A percentile compares a stretch with the other conserved stretches of the same genome.
Evolutionary conservation across 495 filamentous ascomycete species (phyloP).

Genomic region (Annulohypoxylon nitens): DNA sequence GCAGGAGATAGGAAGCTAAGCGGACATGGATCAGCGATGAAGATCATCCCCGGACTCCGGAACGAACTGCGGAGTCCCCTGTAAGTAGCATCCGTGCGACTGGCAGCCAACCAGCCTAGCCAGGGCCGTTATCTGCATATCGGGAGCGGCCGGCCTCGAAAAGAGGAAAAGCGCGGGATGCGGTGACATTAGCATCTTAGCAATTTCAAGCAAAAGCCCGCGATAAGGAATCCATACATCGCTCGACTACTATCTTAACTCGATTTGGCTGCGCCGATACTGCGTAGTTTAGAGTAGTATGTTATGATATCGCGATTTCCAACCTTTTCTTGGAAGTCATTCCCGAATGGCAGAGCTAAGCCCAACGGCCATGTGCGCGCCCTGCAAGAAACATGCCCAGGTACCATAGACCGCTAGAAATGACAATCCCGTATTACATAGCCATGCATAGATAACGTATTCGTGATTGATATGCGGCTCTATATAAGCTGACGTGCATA

Average conservation of each 20-base stretch:
- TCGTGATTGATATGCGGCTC: slow-evolving; percentile 11
- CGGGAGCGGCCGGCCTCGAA: neutral
- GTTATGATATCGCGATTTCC: neutral
- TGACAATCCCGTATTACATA: slow-evolving; percentile 23
- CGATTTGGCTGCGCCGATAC: neutral
- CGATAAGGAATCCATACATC: neutral
- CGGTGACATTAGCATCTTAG: slow-evolving; percentile 6
- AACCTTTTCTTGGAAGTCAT: slow-evolving; percentile 18
- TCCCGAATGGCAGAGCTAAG: slow-evolving; percentile 15
- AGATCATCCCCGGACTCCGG: slow-evolving; percentile 8
- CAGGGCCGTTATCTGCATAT: slow-evolving; percentile 1
- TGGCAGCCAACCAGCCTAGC: neutral
- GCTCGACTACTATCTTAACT: slow-evolving; percentile 7
- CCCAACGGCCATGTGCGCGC: slow-evolving; percentile 1
- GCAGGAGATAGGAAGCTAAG: neutral
- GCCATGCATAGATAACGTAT: slow-evolving; percentile 20
- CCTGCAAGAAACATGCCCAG: neutral
- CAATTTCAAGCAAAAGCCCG: neutral
- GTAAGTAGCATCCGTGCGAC: neutral
- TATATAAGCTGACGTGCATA: slow-evolving; percentile 8
- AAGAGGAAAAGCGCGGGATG: neutral
- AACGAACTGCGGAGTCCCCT: slow-evolving; percentile 2
- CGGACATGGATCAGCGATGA: neutral
- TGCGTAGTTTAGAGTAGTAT: neutral
- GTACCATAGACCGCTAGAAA: neutral